phyloP scores from a whole-genome alignment of 2,329 filamentous ascomycete species.

The Penicillium sp. region DNA sequence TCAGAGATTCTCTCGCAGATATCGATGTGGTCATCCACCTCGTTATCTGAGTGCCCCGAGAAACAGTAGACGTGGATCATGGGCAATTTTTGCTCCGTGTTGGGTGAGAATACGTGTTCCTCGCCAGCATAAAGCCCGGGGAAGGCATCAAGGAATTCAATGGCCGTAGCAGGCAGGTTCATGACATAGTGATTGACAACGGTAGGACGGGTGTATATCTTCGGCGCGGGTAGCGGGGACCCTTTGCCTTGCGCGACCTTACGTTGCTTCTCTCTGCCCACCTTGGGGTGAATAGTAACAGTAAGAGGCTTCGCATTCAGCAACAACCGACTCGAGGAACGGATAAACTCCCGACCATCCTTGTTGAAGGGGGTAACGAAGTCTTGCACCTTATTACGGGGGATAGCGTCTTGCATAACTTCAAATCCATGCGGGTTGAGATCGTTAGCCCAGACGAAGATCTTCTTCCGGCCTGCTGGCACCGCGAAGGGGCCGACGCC shows the following conservation, averaged over 20 bases:
- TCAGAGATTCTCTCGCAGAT: constrained; percentile 66
- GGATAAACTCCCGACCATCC: constrained; percentile 81
- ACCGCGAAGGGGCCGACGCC: constrained; percentile 94
- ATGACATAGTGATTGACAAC: constrained; percentile 94
- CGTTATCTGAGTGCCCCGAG: constrained; percentile 74
- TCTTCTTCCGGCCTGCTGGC: constrained; percentile 81
- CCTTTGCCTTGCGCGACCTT: constrained; percentile 30
- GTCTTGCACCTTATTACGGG: constrained; percentile 72
- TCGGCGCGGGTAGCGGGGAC: constrained; percentile 22
- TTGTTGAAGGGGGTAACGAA: constrained; percentile 78
- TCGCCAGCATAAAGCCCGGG: constrained; percentile 75
- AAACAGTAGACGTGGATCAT: constrained; percentile 96
- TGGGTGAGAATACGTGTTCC: constrained; percentile 62
- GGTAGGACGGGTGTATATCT: constrained; percentile 51
- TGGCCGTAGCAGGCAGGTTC: constrained; percentile 90
- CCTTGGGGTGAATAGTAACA: constrained; percentile 51
- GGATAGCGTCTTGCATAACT: constrained; percentile 67
- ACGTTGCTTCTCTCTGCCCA: constrained; percentile 22
- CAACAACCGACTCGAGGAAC: constrained; percentile 59
- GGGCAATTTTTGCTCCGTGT: constrained; percentile 63
- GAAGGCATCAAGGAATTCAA: constrained; percentile 76
- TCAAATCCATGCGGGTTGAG: constrained; percentile 86
- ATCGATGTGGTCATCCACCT: constrained; percentile 56
- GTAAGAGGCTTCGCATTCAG: constrained; percentile 50
- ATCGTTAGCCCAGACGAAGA: constrained; percentile 96